Conservation (phyloP, 2,329 filamentous ascomycete species). For the Aureobasidium lini region DNA sequence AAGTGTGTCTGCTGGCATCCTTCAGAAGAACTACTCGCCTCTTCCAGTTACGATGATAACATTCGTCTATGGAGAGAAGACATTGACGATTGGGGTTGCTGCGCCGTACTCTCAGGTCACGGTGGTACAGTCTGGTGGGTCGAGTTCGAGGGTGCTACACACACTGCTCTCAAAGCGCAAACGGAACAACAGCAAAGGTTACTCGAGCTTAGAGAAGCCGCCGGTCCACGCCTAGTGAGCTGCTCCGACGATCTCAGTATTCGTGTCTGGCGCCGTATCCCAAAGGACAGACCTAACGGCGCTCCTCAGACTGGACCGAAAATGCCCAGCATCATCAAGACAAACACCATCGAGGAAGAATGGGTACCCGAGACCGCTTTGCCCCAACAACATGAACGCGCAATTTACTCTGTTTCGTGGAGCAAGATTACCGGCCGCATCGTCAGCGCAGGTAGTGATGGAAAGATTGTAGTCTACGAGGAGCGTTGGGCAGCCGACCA, state of each 20-base stretch:
- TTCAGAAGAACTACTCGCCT: slow-evolving; percentile 69
- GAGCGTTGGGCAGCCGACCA: slow-evolving; percentile 44
- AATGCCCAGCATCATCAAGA: slow-evolving; percentile 86
- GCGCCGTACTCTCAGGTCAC: slow-evolving; percentile 73
- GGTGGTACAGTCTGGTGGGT: slow-evolving; percentile 83
- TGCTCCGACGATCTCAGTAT: slow-evolving; percentile 78
- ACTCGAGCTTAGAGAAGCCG: slow-evolving; percentile 31
- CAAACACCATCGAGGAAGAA: slow-evolving; percentile 62
- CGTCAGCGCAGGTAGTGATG: slow-evolving; percentile 85
- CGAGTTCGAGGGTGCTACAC: slow-evolving; percentile 52
- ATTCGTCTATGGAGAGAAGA: slow-evolving; percentile 86
- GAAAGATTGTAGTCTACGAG: slow-evolving; percentile 68
- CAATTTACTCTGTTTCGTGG: slow-evolving; percentile 82
- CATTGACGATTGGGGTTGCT: slow-evolving; percentile 87
- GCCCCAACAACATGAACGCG: slow-evolving; percentile 66
- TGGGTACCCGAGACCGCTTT: slow-evolving; percentile 75
- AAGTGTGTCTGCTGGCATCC: slow-evolving; percentile 93
- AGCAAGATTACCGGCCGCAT: slow-evolving; percentile 68
- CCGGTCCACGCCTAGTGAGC: slow-evolving; percentile 60
- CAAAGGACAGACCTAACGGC: slow-evolving; percentile 43
- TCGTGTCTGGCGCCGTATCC: slow-evolving; percentile 66
- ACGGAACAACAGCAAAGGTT: slow-evolving; percentile 28
- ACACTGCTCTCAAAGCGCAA: slow-evolving; percentile 19
- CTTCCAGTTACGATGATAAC: slow-evolving; percentile 89
- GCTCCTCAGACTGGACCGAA: slow-evolving; percentile 41